Percentiles rank a stretch among this genome's conserved stretches.
These are phyloP conservation scores for Pyrus hybrid DNA, from an alignment of 331 rosid genomes.

Conservation along the genomic window DNA sequence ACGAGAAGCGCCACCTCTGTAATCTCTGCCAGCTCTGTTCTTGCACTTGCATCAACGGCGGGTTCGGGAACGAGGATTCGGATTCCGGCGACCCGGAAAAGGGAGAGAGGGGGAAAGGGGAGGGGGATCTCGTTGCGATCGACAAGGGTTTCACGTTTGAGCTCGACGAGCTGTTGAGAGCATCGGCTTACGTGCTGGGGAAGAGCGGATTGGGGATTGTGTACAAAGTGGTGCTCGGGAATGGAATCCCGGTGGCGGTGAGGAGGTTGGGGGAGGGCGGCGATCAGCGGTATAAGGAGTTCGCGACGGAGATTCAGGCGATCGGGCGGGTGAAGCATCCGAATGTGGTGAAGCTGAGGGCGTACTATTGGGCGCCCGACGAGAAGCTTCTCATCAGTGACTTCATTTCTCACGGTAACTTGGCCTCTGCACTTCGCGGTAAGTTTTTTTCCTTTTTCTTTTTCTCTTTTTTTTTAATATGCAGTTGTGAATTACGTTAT, in stretches of 20 bases:
- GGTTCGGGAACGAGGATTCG: constrained; percentile 56
- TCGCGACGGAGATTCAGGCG: constrained; percentile 78
- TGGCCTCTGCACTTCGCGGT: constrained; percentile 82
- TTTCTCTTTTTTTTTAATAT: background rate
- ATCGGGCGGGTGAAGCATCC: constrained; percentile 93
- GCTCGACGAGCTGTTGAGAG: constrained; percentile 86
- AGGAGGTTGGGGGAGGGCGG: constrained; percentile 95
- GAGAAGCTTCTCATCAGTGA: constrained; percentile 95
- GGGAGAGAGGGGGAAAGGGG: constrained; percentile 35
- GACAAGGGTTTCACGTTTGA: constrained; percentile 85
- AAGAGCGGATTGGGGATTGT: constrained; percentile 95
- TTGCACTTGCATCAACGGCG: constrained; percentile 38
- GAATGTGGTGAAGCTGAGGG: constrained; percentile 67
- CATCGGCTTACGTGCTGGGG: constrained; percentile 93
- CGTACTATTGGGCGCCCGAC: constrained; percentile 94
- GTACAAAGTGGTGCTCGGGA: constrained; percentile 91
- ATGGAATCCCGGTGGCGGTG: constrained; percentile 96
- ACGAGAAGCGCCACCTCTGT: constrained; percentile 25
- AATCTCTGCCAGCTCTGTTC: constrained; percentile 24
- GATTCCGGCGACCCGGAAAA: constrained; percentile 57
- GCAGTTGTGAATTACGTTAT: background rate
- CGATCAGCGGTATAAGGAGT: constrained; percentile 88
- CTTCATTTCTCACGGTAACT: constrained; percentile 80
- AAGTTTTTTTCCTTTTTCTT: background rate
- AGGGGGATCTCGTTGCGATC: constrained; percentile 80